A percentile compares a stretch with the other conserved stretches of the same genome.
phyloP scores from a whole-genome alignment of 1,284 basidiomycete genomes.

The Trichosporon ovoides region DNA sequence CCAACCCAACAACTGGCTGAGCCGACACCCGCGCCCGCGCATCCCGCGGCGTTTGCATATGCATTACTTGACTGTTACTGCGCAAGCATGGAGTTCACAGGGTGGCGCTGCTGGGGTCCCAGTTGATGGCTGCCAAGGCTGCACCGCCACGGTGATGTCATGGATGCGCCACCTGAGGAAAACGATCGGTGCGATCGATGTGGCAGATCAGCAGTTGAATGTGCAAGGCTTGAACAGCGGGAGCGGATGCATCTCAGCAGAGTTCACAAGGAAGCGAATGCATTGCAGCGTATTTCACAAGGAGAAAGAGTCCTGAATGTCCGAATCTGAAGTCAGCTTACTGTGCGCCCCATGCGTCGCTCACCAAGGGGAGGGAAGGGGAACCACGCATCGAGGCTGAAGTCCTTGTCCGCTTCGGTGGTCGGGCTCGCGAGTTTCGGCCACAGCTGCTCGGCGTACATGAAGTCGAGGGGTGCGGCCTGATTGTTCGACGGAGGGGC shows the following conservation, averaged over 20 bases:
- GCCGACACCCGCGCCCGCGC: slow-evolving; percentile 1
- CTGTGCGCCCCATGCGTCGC: neutral
- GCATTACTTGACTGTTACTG: slow-evolving; percentile 3
- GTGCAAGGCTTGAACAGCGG: no score
- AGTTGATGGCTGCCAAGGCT: neutral
- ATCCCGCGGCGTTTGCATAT: neutral
- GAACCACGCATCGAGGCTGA: slow-evolving; percentile 36
- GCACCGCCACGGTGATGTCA: no score
- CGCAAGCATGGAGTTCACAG: no score
- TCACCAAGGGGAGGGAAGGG: slow-evolving; percentile 36
- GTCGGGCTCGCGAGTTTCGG: neutral
- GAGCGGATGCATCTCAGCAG: no score
- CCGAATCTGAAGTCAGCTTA: neutral
- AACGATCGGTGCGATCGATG: no score
- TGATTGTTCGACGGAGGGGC: neutral
- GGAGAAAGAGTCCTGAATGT: neutral
- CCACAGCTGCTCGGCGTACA: slow-evolving; percentile 39
- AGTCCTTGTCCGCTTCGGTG: slow-evolving; percentile 15
- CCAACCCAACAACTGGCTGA: neutral
- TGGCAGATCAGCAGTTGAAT: no score
- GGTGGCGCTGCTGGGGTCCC: no score
- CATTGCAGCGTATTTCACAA: neutral
- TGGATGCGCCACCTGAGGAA: no score
- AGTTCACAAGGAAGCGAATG: neutral
- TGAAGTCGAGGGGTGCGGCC: slow-evolving; percentile 28